Conservation (phyloP, 768 basidiomycete species). For the Kwoniella dejecticola region DNA sequence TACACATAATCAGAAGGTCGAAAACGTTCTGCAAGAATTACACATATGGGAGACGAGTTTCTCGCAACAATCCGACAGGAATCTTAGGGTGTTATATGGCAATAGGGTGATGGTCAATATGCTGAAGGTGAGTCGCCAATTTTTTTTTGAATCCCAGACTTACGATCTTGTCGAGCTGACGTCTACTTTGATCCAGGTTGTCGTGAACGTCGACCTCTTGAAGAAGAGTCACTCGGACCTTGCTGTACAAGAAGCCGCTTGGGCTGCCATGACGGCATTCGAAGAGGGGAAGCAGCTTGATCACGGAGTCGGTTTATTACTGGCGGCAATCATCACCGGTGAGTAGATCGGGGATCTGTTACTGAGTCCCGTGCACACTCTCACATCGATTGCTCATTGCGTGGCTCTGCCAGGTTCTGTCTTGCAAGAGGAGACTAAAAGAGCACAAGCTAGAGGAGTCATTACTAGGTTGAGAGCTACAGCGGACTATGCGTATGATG, state of each 20-base stretch:
- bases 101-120: constrained; percentile 5
- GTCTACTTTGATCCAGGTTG: constrained; percentile 5
- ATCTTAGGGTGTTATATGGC: constrained; percentile 1
- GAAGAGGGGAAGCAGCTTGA: neutral
- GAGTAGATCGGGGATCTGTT: neutral
- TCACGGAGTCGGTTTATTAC: constrained; percentile 15
- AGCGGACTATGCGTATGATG: constrained; percentile 15
- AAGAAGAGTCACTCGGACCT: constrained; percentile 9
- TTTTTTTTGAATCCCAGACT: too few relatives aligned
- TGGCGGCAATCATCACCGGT: constrained; percentile 20
- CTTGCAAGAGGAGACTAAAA: constrained; percentile 8
- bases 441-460: constrained; percentile 3
- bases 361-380: too few relatives aligned
- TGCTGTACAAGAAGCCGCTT: constrained; percentile 18
- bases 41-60: constrained; percentile 17
- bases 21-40: constrained; percentile 18
- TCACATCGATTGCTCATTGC: neutral
- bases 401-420: constrained; percentile 5
- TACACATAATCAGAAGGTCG: constrained; percentile 8
- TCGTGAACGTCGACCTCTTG: constrained; percentile 22
- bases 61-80: neutral
- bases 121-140: constrained; percentile 5
- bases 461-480: constrained; percentile 10
- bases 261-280: constrained; percentile 10
- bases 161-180: neutral